These are phyloP conservation scores for Trichopus zeylanicus DNA, from an alignment of 116 monocot genomes.

Conservation along the genomic window DNA sequence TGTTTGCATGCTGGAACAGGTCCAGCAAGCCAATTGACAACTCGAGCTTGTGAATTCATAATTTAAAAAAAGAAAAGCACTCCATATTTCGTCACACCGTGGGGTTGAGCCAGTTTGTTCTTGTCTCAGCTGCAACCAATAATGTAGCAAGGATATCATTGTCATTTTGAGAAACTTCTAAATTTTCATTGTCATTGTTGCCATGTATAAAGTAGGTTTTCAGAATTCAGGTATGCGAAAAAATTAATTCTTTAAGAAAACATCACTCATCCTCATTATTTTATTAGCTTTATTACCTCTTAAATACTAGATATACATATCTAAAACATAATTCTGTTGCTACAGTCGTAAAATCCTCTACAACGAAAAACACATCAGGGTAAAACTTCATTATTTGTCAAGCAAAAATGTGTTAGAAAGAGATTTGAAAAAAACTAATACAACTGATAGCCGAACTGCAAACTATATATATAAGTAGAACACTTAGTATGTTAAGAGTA, in stretches of 20 bases:
- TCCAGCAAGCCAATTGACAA: no score
- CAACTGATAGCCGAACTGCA: not conserved
- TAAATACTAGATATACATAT: constrained; percentile 35
- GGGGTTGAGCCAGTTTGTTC: constrained; percentile 26
- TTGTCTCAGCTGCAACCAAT: constrained; percentile 31
- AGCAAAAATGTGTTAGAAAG: not conserved
- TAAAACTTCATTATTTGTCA: constrained; percentile 51
- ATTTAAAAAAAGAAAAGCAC: no score
- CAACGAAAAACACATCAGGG: constrained; percentile 51
- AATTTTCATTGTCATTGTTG: constrained; percentile 22
- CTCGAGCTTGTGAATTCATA: no score
- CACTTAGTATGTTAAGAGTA: no score
- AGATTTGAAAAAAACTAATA: not conserved
- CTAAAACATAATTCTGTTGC: constrained; percentile 55
- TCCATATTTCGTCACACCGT: constrained; percentile 28
- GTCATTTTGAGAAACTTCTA: constrained; percentile 11
- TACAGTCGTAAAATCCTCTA: constrained; percentile 38
- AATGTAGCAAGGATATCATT: constrained; percentile 35
- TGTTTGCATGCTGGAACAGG: no score
- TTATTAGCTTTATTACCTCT: no score
- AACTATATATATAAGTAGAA: no score
- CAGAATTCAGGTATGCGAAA: no score
- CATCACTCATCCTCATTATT: no score
- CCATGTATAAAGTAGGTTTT: no score
- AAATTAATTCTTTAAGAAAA: no score